These are phyloP conservation scores for Nepenthes mirabilis DNA, from an alignment of 148 eudicot species.

Conservation along the genomic window DNA sequence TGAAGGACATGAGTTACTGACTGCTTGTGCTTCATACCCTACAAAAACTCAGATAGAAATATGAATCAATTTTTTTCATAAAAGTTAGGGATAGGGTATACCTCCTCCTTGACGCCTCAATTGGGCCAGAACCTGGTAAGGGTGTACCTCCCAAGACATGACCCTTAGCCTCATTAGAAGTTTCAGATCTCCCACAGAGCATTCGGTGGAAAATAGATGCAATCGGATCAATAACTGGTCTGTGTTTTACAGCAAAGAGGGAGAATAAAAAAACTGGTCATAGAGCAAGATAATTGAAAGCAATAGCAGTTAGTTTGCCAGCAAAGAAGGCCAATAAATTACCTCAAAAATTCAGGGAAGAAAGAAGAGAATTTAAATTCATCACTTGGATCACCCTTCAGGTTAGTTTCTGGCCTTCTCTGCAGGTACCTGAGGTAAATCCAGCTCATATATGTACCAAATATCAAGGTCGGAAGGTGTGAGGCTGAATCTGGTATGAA, in stretches of 20 bases:
- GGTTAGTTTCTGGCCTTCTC: constrained; percentile 67
- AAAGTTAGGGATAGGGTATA: constrained; percentile 10
- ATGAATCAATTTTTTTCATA: not conserved
- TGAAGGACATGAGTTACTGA: not conserved
- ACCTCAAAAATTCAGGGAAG: constrained; percentile 86
- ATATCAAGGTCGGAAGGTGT: constrained; percentile 70
- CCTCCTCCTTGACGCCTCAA: constrained; percentile 96
- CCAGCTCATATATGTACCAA: constrained; percentile 94
- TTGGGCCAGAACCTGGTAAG: constrained; percentile 85
- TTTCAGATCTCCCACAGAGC: constrained; percentile 65
- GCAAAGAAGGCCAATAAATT: constrained; percentile 2
- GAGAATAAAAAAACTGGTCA: too few species aligned
- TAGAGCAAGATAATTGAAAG: not conserved
- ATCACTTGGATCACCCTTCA: constrained; percentile 95
- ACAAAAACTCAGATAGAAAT: not conserved
- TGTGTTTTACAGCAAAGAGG: constrained; percentile 16
- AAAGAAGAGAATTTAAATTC: constrained; percentile 89
- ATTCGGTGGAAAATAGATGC: constrained; percentile 73
- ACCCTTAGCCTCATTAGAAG: constrained; percentile 38
- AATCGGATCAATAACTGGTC: constrained; percentile 80
- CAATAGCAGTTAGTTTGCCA: not conserved
- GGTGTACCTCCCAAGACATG: constrained; percentile 50
- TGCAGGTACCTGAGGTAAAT: constrained; percentile 87
- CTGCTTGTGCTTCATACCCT: not conserved
- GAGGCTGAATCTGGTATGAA: constrained; percentile 48